These are phyloP conservation scores for Tricholoma sp. DNA, from an alignment of 768 basidiomycete genomes.

Conservation along the genomic window DNA sequence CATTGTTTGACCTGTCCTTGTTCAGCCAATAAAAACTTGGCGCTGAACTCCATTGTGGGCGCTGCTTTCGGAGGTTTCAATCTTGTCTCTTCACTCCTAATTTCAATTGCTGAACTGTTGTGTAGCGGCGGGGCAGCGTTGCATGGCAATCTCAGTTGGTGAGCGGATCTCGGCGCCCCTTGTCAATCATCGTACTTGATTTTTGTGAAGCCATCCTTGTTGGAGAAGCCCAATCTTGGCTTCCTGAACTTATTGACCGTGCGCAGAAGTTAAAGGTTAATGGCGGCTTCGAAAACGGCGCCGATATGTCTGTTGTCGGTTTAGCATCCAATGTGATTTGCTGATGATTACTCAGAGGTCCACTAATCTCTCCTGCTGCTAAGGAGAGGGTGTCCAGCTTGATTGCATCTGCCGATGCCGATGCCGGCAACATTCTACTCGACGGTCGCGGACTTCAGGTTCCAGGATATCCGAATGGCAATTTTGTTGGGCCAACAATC, in stretches of 20 bases:
- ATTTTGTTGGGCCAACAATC: constrained; percentile 92
- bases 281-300: constrained; percentile 83
- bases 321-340: not conserved
- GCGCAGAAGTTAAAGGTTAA: constrained; percentile 75
- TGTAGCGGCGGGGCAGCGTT: constrained; percentile 90
- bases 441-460: constrained; percentile 77
- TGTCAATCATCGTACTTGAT: not conserved
- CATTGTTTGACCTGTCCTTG: not conserved
- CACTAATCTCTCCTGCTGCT: constrained; percentile 77
- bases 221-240: constrained; percentile 73
- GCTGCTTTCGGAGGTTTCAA: constrained; percentile 84
- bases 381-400: constrained; percentile 72
- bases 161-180: constrained; percentile 16
- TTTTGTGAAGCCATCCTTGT: constrained; percentile 64
- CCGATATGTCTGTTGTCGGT: constrained; percentile 60
- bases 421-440: constrained; percentile 83
- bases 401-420: constrained; percentile 65
- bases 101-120: constrained; percentile 1
- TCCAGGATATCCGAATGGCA: constrained; percentile 76
- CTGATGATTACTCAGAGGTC: constrained; percentile 43
- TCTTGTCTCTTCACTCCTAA: constrained; percentile 4
- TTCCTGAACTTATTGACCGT: constrained; percentile 81
- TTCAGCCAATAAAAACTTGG: constrained; percentile 84
- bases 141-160: constrained; percentile 96
- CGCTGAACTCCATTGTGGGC: constrained; percentile 87